A percentile compares a stretch with the other conserved stretches of the same genome.
Conservation (phyloP, 352 stramenopile species). For the Saprolegnia parasitica region DNA sequence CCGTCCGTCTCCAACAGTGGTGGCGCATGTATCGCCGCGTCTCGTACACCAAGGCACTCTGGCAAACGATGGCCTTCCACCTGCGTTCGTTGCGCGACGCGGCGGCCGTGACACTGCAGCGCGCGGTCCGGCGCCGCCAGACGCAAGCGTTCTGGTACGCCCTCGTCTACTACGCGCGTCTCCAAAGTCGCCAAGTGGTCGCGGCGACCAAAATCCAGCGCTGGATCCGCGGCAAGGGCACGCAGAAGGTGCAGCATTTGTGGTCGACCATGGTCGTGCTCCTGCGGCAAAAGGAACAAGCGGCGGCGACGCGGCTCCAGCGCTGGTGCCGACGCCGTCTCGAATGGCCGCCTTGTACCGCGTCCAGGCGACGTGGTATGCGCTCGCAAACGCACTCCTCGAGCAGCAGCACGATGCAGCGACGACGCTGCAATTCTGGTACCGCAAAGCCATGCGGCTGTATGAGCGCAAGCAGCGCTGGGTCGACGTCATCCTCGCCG, state of each 20-base stretch:
- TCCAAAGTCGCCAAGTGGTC: slow-evolving; percentile 23
- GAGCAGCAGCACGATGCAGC: slow-evolving; percentile 11
- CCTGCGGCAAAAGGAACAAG: not conserved
- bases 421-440: slow-evolving; percentile 15
- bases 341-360: slow-evolving; percentile 4
- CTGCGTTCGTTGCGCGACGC: not conserved
- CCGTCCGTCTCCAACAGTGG: slow-evolving; percentile 13
- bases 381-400: slow-evolving; percentile 9
- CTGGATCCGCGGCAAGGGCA: slow-evolving; percentile 32
- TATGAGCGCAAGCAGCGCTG: not conserved
- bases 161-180: slow-evolving; percentile 21
- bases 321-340: not conserved
- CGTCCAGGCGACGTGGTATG: slow-evolving; percentile 1
- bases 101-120: slow-evolving; percentile 10
- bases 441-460: not conserved
- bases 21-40: not conserved
- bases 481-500: not conserved
- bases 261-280: slow-evolving; percentile 11
- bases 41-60: not conserved
- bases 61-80: slow-evolving; percentile 3
- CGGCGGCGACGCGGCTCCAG: slow-evolving; percentile 16
- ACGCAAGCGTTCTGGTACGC: slow-evolving; percentile 20
- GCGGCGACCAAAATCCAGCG: slow-evolving; percentile 39
- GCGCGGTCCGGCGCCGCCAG: not conserved
- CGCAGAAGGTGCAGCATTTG: not conserved